These are phyloP conservation scores for button mushroom (Agaricus bisporus) DNA, from an alignment of 768 basidiomycete genomes.

Conservation along the genomic window DNA sequence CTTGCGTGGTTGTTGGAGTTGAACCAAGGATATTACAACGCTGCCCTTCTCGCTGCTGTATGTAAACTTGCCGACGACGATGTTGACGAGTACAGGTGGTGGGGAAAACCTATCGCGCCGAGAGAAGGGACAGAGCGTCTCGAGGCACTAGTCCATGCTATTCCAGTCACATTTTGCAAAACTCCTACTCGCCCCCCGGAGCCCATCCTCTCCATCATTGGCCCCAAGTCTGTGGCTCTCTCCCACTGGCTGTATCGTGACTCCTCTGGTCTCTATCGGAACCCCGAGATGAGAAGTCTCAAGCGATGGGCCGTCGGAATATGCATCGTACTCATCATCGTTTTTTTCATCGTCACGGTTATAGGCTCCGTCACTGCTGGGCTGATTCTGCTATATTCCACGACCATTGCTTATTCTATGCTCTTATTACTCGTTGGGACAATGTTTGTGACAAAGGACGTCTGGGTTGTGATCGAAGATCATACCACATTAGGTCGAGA, in stretches of 20 bases:
- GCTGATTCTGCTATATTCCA: background rate
- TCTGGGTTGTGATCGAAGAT: slow-evolving; percentile 11
- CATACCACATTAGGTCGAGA: slow-evolving; percentile 1
- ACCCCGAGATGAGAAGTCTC: background rate
- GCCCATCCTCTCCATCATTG: slow-evolving; percentile 11
- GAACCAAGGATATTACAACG: slow-evolving; percentile 22
- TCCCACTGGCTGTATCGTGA: slow-evolving; percentile 7
- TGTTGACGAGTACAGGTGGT: slow-evolving; percentile 9
- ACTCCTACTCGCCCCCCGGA: background rate
- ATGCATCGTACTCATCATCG: background rate
- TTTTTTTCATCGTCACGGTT: background rate
- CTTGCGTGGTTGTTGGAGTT: slow-evolving; percentile 21
- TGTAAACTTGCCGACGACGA: slow-evolving; percentile 11
- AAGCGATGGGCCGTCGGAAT: background rate
- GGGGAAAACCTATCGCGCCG: slow-evolving; percentile 8
- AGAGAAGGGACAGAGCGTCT: slow-evolving; percentile 9
- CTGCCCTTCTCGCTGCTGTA: slow-evolving; percentile 19
- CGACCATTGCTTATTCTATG: background rate
- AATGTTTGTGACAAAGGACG: slow-evolving; percentile 9
- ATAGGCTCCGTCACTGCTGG: background rate
- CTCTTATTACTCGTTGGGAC: slow-evolving; percentile 2
- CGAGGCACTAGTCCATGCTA: slow-evolving; percentile 5
- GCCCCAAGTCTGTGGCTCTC: slow-evolving; percentile 6
- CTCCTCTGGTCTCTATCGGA: background rate
- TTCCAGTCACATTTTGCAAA: background rate